Conservation (phyloP, 1,284 basidiomycete genomes). For the Amylostereum areolatum region DNA sequence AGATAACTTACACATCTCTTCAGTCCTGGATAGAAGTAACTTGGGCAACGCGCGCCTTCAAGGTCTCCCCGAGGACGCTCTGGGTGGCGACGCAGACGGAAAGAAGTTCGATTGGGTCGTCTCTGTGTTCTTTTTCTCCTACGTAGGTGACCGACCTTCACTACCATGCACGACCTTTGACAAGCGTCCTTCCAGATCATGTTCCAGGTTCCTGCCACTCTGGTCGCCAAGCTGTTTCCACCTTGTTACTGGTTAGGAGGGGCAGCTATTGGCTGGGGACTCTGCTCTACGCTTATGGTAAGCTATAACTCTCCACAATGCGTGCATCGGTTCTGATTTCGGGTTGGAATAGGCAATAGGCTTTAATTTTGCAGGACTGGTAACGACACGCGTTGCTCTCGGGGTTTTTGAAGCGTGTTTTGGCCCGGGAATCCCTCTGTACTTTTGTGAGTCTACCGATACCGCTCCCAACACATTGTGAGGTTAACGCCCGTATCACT, state of each 20-base stretch:
- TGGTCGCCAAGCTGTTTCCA: conserved; percentile 60
- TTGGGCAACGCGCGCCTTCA: conserved; percentile 73
- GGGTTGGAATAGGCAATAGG: conserved; percentile 39
- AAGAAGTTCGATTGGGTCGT: conserved; percentile 68
- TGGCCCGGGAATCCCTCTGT: conserved; percentile 67
- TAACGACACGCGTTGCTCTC: conserved; percentile 54
- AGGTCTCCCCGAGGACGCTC: conserved; percentile 55
- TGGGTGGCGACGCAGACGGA: conserved; percentile 64
- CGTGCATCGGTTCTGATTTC: neutral
- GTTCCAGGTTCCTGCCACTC: conserved; percentile 62
- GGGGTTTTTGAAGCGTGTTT: conserved; percentile 73
- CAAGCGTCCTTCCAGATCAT: conserved; percentile 43
- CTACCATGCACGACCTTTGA: neutral
- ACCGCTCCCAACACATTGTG: neutral
- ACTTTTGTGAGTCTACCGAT: conserved; percentile 48
- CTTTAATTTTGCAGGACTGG: conserved; percentile 50
- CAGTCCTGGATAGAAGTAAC: conserved; percentile 71
- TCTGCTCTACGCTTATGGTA: conserved; percentile 67
- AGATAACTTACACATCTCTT: neutral
- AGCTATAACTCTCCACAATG: conserved; percentile 8
- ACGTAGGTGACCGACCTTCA: conserved; percentile 35
- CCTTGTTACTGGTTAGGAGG: conserved; percentile 63
- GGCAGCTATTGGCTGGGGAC: conserved; percentile 65
- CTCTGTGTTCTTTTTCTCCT: conserved; percentile 72
- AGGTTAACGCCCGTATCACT: neutral